Conservation (phyloP, 768 basidiomycete species). For the Podaxis pistillaris region DNA sequence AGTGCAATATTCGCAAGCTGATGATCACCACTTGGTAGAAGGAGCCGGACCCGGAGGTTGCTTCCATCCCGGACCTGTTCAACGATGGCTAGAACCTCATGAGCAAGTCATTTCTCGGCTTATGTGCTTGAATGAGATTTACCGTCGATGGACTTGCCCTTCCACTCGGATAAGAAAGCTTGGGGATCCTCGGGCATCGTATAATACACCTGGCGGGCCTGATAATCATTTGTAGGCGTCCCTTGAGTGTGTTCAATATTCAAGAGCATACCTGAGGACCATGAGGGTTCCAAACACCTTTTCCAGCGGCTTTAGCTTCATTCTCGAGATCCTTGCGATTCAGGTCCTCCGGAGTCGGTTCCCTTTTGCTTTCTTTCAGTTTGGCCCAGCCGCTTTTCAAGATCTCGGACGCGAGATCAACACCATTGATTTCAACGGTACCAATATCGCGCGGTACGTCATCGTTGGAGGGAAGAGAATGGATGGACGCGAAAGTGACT, state of each 20-base stretch:
- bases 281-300: constrained; percentile 86
- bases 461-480: constrained; percentile 75
- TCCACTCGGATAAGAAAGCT: constrained; percentile 87
- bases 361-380: constrained; percentile 83
- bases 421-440: constrained; percentile 65
- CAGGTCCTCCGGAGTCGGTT: constrained; percentile 75
- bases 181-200: constrained; percentile 90
- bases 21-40: constrained; percentile 87
- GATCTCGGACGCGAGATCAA: constrained; percentile 75
- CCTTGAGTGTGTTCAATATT: neutral
- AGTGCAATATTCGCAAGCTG: constrained; percentile 86
- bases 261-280: constrained; percentile 56
- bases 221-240: constrained; percentile 13
- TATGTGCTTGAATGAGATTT: constrained; percentile 14
- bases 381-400: constrained; percentile 92
- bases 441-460: constrained; percentile 81
- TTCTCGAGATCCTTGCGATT: constrained; percentile 72
- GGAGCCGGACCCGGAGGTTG: constrained; percentile 81
- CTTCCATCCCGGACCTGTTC: constrained; percentile 94
- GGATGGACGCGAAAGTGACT: constrained; percentile 78
- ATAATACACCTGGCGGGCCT: constrained; percentile 77
- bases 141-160: constrained; percentile 90
- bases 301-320: constrained; percentile 71
- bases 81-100: constrained; percentile 65
- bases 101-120: constrained; percentile 8